Percentiles rank a stretch among this genome's conserved stretches.
Conservation (phyloP, 768 basidiomycete species). For the Pleurotus djamor region DNA sequence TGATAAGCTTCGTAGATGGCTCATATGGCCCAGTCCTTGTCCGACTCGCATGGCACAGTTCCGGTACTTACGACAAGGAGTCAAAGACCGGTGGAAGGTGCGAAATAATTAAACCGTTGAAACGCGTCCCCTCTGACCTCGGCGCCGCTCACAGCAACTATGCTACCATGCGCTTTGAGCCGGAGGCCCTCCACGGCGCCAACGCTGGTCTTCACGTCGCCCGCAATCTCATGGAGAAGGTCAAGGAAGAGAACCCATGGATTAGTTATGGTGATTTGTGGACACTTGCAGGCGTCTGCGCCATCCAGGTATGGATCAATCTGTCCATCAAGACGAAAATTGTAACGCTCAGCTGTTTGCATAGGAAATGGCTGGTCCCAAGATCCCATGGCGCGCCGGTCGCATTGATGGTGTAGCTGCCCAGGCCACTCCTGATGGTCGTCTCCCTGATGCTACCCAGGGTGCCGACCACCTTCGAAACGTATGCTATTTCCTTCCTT, state of each 20-base stretch:
- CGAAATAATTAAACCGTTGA: slow-evolving; percentile 11
- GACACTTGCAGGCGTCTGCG: slow-evolving; percentile 93
- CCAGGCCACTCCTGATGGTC: slow-evolving; percentile 82
- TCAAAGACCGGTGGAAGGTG: slow-evolving; percentile 79
- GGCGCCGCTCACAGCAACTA: slow-evolving; percentile 72
- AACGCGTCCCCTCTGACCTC: not conserved
- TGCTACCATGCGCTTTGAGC: slow-evolving; percentile 97
- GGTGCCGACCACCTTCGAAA: slow-evolving; percentile 84
- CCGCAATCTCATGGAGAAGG: slow-evolving; percentile 77
- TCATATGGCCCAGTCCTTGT: slow-evolving; percentile 86
- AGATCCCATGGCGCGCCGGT: slow-evolving; percentile 91
- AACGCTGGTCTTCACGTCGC: slow-evolving; percentile 84
- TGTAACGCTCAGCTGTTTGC: not conserved
- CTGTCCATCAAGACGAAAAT: not conserved
- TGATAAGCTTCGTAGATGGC: slow-evolving; percentile 55
- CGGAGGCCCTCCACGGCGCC: slow-evolving; percentile 81
- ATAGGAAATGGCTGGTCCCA: slow-evolving; percentile 92
- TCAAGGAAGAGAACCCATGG: slow-evolving; percentile 90
- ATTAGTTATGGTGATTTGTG: slow-evolving; percentile 96
- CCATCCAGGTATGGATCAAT: slow-evolving; percentile 57
- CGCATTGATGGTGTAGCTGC: slow-evolving; percentile 82
- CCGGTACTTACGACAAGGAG: slow-evolving; percentile 88
- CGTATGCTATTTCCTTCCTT: slow-evolving; percentile 32
- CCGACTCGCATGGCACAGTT: slow-evolving; percentile 93
- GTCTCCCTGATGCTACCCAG: slow-evolving; percentile 85